Conservation (phyloP, 495 filamentous ascomycete species). For the Penicillium parvum region DNA sequence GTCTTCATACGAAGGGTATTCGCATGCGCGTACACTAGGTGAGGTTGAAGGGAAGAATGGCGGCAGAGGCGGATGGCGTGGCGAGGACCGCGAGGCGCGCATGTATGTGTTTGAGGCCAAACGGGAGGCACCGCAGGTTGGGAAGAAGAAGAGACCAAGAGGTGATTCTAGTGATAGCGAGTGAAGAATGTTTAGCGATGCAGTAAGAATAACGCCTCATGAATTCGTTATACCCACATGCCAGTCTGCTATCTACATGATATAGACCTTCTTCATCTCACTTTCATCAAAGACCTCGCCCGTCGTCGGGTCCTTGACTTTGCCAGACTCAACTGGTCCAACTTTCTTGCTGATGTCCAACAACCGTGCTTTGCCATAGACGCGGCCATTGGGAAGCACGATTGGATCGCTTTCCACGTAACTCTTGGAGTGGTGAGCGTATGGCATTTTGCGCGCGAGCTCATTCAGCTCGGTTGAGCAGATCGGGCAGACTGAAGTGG, state of each 20-base stretch:
- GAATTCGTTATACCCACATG: background rate
- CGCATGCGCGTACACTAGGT: constrained; percentile 82
- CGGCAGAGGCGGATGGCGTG: constrained; percentile 65
- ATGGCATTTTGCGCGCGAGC: constrained; percentile 80
- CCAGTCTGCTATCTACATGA: constrained; percentile 46
- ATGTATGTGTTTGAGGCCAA: constrained; percentile 74
- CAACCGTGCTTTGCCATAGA: constrained; percentile 75
- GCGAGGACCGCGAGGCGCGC: constrained; percentile 68
- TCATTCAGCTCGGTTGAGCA: constrained; percentile 93
- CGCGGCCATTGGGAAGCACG: constrained; percentile 78
- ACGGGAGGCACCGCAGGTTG: constrained; percentile 40
- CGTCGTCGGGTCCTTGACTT: constrained; percentile 79
- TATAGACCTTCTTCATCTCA: constrained; percentile 84
- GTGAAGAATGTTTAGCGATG: constrained; percentile 4
- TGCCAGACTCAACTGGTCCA: constrained; percentile 43
- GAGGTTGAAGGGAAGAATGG: constrained; percentile 58
- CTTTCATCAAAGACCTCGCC: constrained; percentile 57
- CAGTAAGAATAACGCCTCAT: too few relatives aligned
- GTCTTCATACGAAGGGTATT: constrained; percentile 75
- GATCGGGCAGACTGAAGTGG: constrained; percentile 80
- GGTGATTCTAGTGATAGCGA: constrained; percentile 44
- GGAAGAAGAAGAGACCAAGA: constrained; percentile 36
- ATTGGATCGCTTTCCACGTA: constrained; percentile 83
- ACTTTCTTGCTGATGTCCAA: constrained; percentile 69
- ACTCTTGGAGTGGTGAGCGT: constrained; percentile 91